These are phyloP conservation scores for Spinellus fusiger DNA, from an alignment of 192 early-diverging fungal species.

Conservation along the genomic window DNA sequence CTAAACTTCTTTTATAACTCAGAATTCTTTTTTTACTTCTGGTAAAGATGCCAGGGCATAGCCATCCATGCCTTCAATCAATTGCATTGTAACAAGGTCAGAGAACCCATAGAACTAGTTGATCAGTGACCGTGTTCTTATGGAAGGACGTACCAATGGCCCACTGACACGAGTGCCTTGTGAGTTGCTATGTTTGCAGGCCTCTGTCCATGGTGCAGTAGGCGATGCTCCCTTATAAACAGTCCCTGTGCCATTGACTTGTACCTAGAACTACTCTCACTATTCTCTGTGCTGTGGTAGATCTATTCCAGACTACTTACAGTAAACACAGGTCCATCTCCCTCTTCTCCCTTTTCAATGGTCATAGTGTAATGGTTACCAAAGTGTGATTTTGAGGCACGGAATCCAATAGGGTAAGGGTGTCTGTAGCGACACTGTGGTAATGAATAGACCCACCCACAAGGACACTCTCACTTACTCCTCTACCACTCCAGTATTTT, in stretches of 20 bases:
- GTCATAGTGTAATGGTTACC: constrained; percentile 44
- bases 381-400: constrained; percentile 43
- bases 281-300: not conserved
- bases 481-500: constrained; percentile 45
- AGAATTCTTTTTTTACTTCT: constrained; percentile 7
- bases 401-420: constrained; percentile 48
- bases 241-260: constrained; percentile 29
- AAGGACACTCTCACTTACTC: constrained; percentile 24
- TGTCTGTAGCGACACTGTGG: constrained; percentile 40
- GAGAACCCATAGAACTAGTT: constrained; percentile 50
- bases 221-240: constrained; percentile 38
- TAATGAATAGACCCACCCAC: not conserved
- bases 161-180: constrained; percentile 48
- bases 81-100: constrained; percentile 43
- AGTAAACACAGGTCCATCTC: constrained; percentile 40
- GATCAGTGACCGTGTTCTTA: not conserved
- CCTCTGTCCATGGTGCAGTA: constrained; percentile 50
- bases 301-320: not conserved
- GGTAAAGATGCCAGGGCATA: constrained; percentile 29
- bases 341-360: constrained; percentile 31
- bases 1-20: too few relatives aligned
- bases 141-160: constrained; percentile 30
- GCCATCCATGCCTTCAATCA: constrained; percentile 40
- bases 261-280: constrained; percentile 20
- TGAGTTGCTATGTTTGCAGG: constrained; percentile 39